Base-by-base conservation (phyloP, 2,329 filamentous ascomycete genomes). In the Dactylonectria estremocensis region DNA sequence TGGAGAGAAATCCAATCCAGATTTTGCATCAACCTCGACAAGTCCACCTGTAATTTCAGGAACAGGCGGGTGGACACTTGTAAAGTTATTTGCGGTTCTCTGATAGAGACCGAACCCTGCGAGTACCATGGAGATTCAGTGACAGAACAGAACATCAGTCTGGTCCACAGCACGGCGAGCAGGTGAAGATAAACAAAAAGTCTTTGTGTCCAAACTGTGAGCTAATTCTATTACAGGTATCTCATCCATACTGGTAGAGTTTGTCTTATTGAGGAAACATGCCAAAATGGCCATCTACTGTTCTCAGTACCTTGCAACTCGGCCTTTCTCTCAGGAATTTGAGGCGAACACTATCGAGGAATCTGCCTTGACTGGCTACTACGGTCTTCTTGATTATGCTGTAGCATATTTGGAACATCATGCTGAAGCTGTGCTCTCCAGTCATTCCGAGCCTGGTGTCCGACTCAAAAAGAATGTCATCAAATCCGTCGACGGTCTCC, bases 341-440 rank as follows among this genome's bases (percentile, higher is more conserved):
- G 24, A 13, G 14, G 48, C 48, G 5, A 22, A n/a, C 7, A 10
- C 13, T 3, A 50, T 50, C 48, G 22, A 50, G 48, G 13, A 31
- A n/a, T 16, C 14, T 50, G 48, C 48, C 22, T 8, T 50, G 24
- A n/a, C 48, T 16, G 48, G 48, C 10, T 50, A 50, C 7, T 50
- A 50, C 48, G 48, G 48, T 5, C 22, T 50, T 50, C 48, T 50
- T n/a, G 48, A 50, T n/a, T 50, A 50, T 22, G 24, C 48, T 50
- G 16, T 24, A 6, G 48, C 13, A 50, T 50, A 28, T 28, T 50
- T 22, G 22, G 22, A 50, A 9, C 48, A n/a, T 7, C 48, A 50
- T n/a, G 8, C 24, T 1, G 24, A 50, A 3, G 16, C 16, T 50
- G 8, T 31, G n/a, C 24, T 50, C n/a, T 9, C 7, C 10, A n/a